phyloP scores from a whole-genome alignment of 2,329 filamentous ascomycete species.

The Aspergillus sp. region DNA sequence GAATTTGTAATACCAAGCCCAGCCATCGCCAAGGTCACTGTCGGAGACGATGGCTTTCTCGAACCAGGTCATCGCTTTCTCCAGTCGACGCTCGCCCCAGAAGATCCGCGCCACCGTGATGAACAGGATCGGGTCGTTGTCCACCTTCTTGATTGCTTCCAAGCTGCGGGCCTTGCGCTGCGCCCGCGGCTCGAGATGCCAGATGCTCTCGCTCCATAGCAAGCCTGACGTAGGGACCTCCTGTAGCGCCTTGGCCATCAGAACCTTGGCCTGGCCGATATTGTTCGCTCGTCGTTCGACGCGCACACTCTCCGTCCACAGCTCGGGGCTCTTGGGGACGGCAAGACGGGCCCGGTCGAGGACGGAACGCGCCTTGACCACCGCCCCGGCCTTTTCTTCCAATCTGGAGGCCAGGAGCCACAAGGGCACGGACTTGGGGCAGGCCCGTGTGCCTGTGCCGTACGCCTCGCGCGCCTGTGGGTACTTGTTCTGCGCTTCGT shows the following conservation, averaged over 20 bases:
- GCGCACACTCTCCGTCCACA: slow-evolving; percentile 93
- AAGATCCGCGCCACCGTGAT: slow-evolving; percentile 93
- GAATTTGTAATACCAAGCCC: slow-evolving; percentile 99
- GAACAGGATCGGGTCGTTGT: slow-evolving; percentile 85
- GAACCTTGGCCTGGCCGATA: slow-evolving; percentile 75
- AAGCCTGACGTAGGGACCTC: slow-evolving; percentile 85
- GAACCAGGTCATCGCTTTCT: slow-evolving; percentile 96
- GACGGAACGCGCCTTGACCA: slow-evolving; percentile 90
- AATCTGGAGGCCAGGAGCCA: slow-evolving; percentile 88
- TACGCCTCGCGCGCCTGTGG: slow-evolving; percentile 89
- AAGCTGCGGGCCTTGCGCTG: slow-evolving; percentile 88
- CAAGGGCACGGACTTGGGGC: slow-evolving; percentile 76
- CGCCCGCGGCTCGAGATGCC: slow-evolving; percentile 86
- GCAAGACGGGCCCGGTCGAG: slow-evolving; percentile 88
- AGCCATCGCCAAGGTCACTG: slow-evolving; percentile 83
- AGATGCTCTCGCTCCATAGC: slow-evolving; percentile 92
- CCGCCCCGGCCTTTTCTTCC: slow-evolving; percentile 78
- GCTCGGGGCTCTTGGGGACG: slow-evolving; percentile 75
- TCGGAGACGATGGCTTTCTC: slow-evolving; percentile 91
- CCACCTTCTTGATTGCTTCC: slow-evolving; percentile 95
- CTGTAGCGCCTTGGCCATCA: slow-evolving; percentile 92
- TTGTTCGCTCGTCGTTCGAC: slow-evolving; percentile 88
- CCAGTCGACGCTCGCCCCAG: slow-evolving; percentile 87
- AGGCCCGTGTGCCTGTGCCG: slow-evolving; percentile 80
- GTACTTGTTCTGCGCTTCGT: slow-evolving; percentile 76